phyloP scores from a whole-genome alignment of 768 basidiomycete genomes.

The Tremella yokohamensis region DNA sequence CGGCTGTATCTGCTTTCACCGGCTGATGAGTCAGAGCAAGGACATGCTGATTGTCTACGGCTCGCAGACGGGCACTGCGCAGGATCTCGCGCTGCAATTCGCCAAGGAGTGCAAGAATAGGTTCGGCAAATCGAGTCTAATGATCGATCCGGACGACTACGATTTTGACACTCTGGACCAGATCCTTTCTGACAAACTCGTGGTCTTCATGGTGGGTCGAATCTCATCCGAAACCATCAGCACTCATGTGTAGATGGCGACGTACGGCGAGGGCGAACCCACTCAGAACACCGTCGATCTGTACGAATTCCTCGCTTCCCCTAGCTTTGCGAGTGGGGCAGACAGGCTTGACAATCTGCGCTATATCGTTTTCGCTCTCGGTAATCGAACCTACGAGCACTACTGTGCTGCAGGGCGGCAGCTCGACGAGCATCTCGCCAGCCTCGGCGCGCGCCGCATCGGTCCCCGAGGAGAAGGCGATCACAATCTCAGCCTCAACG shows the following conservation, averaged over 20 bases:
- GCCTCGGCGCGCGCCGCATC: slow-evolving; percentile 77
- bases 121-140: slow-evolving; percentile 82
- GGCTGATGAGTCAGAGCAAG: slow-evolving; percentile 14
- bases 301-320: slow-evolving; percentile 89
- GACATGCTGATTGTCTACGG: slow-evolving; percentile 62
- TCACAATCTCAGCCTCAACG: slow-evolving; percentile 99
- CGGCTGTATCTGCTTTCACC: background rate
- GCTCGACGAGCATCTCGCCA: slow-evolving; percentile 67
- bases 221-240: too few relatives aligned
- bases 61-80: slow-evolving; percentile 86
- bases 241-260: too few relatives aligned
- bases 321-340: slow-evolving; percentile 78
- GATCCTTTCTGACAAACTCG: slow-evolving; percentile 50
- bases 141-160: slow-evolving; percentile 65
- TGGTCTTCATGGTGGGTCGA: slow-evolving; percentile 58
- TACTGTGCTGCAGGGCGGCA: slow-evolving; percentile 83
- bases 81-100: slow-evolving; percentile 61
- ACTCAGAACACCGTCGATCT: slow-evolving; percentile 93
- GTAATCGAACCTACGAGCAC: slow-evolving; percentile 75
- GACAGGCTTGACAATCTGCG: slow-evolving; percentile 81
- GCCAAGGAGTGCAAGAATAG: slow-evolving; percentile 95
- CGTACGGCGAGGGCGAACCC: slow-evolving; percentile 97
- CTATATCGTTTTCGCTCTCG: slow-evolving; percentile 90
- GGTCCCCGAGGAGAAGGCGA: slow-evolving; percentile 92
- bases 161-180: slow-evolving; percentile 71